Conservation (phyloP, 495 filamentous ascomycete species). For the Tetracladium marchalianum region DNA sequence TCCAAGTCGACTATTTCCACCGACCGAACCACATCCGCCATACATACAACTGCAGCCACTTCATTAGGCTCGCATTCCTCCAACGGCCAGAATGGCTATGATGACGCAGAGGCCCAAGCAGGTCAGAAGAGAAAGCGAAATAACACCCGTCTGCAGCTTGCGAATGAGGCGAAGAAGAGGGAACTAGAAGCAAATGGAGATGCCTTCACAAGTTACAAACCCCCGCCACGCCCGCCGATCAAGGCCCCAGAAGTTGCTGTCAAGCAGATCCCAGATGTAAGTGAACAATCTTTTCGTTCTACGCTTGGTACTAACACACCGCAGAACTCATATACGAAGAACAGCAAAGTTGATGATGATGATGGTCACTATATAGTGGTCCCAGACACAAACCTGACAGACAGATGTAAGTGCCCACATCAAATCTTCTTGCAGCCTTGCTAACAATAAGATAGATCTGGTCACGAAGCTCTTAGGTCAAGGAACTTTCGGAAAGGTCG, state of each 20-base stretch:
- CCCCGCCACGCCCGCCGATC: conserved; percentile 77
- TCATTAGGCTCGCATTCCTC: conserved; percentile 65
- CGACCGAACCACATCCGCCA: conserved; percentile 73
- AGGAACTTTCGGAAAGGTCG: conserved; percentile 96
- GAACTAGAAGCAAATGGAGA: conserved; percentile 59
- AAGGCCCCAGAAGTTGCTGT: conserved; percentile 90
- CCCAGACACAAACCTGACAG: conserved; percentile 70
- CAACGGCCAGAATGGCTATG: conserved; percentile 49
- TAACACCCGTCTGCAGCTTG: conserved; percentile 63
- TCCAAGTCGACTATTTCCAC: conserved; percentile 65
- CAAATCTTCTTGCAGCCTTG: conserved; percentile 4
- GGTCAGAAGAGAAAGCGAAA: conserved; percentile 83
- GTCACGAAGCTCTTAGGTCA: conserved; percentile 85
- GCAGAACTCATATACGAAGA: conserved; percentile 43
- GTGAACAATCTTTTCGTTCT: conserved; percentile 24
- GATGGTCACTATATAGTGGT: conserved; percentile 94
- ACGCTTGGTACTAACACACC: conserved; percentile 13
- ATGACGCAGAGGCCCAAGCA: conserved; percentile 38
- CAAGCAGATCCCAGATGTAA: conserved; percentile 71
- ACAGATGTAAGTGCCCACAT: conserved; percentile 65
- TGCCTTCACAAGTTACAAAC: conserved; percentile 67
- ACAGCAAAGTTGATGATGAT: conserved; percentile 68
- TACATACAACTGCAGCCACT: conserved; percentile 83
- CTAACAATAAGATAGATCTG: conserved; percentile 52
- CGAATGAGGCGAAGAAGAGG: conserved; percentile 68